Evolutionary conservation across 1,284 basidiomycete genomes (phyloP).

Genomic region (Acaromyces ingoldii): DNA sequence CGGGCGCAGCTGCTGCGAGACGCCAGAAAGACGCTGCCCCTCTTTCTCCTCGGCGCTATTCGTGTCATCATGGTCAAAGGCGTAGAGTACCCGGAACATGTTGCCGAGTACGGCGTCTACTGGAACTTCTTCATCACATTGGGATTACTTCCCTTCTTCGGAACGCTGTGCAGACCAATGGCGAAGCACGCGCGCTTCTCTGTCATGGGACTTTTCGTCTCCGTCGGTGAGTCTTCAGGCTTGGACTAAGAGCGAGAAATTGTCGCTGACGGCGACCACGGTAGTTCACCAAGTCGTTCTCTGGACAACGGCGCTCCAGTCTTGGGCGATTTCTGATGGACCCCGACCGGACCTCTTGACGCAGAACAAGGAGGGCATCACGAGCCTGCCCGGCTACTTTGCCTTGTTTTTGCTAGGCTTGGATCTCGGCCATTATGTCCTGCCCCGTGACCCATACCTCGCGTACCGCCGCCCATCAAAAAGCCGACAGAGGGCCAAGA

Average conservation of each 20-base stretch:
- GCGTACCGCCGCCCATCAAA: constrained; percentile 19
- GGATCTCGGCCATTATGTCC: constrained; percentile 71
- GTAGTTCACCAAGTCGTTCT: constrained; percentile 20
- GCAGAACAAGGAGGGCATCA: constrained; percentile 88
- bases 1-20: constrained; percentile 43
- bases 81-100: constrained; percentile 90
- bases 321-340: constrained; percentile 24
- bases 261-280: not conserved
- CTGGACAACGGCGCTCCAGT: constrained; percentile 15
- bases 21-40: constrained; percentile 62
- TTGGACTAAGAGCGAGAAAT: not conserved
- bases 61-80: constrained; percentile 85
- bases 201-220: constrained; percentile 62
- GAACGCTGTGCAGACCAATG: constrained; percentile 58
- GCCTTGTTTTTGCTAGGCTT: constrained; percentile 82
- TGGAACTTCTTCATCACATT: constrained; percentile 99
- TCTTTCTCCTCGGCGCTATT: constrained; percentile 70
- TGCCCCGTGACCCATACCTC: constrained; percentile 62
- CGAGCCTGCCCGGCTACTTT: constrained; percentile 79
- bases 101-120: constrained; percentile 90
- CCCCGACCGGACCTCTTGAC: constrained; percentile 56
- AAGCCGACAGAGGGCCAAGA: constrained; percentile 8
- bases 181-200: constrained; percentile 62
- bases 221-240: not conserved
- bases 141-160: constrained; percentile 70